A percentile compares a stretch with the other conserved stretches of the same genome.
Conservation (phyloP, 768 basidiomycete genomes). For the Mycena epipterygia region DNA sequence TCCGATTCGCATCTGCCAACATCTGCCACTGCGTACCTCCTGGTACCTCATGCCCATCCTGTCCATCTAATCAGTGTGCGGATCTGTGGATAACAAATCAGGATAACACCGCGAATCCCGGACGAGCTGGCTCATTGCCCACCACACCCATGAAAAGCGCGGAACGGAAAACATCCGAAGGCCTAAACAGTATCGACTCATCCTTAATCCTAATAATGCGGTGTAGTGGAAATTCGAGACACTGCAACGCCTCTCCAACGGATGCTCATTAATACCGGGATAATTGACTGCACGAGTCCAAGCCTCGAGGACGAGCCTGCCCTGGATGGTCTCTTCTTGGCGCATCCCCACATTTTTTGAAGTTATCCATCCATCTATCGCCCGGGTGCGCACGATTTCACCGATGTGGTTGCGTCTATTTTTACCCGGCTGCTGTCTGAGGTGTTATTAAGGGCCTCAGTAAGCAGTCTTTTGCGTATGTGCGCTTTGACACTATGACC, state of each 20-base stretch:
- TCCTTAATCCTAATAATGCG: background rate
- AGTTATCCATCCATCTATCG: background rate
- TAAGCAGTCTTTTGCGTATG: background rate
- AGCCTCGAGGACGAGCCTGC: background rate
- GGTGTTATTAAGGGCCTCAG: background rate
- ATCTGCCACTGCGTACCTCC: background rate
- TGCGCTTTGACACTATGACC: background rate
- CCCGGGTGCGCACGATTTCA: too few relatives aligned
- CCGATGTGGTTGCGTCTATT: too few relatives aligned
- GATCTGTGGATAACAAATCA: background rate
- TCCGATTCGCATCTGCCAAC: background rate
- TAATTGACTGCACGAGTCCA: background rate
- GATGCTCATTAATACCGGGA: background rate
- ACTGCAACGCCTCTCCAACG: background rate
- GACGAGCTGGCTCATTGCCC: slow-evolving; percentile 13
- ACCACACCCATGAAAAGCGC: background rate
- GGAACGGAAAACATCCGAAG: background rate
- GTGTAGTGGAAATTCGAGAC: background rate
- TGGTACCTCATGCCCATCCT: background rate
- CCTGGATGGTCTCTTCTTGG: background rate
- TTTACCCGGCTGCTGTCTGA: too few relatives aligned
- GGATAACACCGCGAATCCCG: slow-evolving; percentile 9
- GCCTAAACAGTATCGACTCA: background rate
- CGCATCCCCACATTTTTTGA: background rate
- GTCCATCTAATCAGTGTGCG: background rate